phyloP scores from a whole-genome alignment of 2,329 filamentous ascomycete genomes.

The Aureobasidium zeae region DNA sequence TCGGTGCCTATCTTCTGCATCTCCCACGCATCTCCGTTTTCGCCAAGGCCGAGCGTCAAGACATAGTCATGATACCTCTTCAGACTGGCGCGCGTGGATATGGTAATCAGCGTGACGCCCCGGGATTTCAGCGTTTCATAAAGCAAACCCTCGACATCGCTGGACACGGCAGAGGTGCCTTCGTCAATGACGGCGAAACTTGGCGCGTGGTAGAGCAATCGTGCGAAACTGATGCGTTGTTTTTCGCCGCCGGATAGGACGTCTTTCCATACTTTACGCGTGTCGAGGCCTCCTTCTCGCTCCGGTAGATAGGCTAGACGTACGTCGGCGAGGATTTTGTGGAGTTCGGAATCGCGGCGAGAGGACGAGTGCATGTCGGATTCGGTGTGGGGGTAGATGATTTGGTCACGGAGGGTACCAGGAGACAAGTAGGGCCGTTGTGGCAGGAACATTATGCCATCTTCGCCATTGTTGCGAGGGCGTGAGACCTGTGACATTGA shows the following conservation, averaged over 20 bases:
- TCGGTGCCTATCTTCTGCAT: conserved; percentile 90
- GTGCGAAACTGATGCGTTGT: conserved; percentile 84
- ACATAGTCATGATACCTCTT: conserved; percentile 96
- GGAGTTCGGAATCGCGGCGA: conserved; percentile 68
- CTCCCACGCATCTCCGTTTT: conserved; percentile 78
- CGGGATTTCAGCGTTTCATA: conserved; percentile 90
- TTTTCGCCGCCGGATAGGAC: conserved; percentile 96
- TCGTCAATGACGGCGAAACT: conserved; percentile 92
- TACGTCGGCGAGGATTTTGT: conserved; percentile 70
- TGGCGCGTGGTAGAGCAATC: conserved; percentile 89
- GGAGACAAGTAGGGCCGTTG: conserved; percentile 88
- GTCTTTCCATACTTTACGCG: conserved; percentile 96
- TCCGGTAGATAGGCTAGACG: conserved; percentile 81
- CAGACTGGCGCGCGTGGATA: conserved; percentile 85
- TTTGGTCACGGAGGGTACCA: conserved; percentile 88
- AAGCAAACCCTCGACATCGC: conserved; percentile 84
- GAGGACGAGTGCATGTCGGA: conserved; percentile 82
- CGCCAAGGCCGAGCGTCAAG: conserved; percentile 71
- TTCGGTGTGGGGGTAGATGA: conserved; percentile 94
- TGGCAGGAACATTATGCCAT: conserved; percentile 97
- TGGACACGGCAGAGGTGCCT: conserved; percentile 86
- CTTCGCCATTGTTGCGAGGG: conserved; percentile 58
- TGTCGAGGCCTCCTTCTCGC: conserved; percentile 93
- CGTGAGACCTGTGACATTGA: no score
- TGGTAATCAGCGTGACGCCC: conserved; percentile 91